phyloP scores from a whole-genome alignment of 2,329 filamentous ascomycete genomes.

The Penicillium frequentans region DNA sequence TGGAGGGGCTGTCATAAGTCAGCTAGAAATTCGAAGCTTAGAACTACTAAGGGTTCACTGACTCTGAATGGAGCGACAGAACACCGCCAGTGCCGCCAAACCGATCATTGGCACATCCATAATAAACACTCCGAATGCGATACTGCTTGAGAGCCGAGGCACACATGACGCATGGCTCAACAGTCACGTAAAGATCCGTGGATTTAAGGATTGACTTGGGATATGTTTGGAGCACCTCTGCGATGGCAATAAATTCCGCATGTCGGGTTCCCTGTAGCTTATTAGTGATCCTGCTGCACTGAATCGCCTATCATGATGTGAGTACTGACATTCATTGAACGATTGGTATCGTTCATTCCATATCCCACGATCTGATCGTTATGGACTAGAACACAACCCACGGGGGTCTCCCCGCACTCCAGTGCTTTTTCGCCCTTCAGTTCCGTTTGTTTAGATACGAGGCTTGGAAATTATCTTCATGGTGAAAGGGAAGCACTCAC shows the following conservation, averaged over 20 bases:
- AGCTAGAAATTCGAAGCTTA: slow-evolving; percentile 1
- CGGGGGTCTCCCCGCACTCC: slow-evolving; percentile 84
- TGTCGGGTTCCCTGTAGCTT: slow-evolving; percentile 82
- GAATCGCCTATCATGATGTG: neutral
- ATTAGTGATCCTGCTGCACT: neutral
- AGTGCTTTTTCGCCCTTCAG: slow-evolving; percentile 80
- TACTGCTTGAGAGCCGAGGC: slow-evolving; percentile 88
- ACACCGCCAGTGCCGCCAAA: slow-evolving; percentile 97
- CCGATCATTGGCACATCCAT: slow-evolving; percentile 92
- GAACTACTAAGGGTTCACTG: slow-evolving; percentile 19
- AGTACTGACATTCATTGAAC: slow-evolving; percentile 65
- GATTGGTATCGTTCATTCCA: slow-evolving; percentile 97
- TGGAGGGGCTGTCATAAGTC: slow-evolving; percentile 56
- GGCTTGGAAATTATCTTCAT: neutral
- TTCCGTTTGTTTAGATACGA: neutral
- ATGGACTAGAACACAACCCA: slow-evolving; percentile 91
- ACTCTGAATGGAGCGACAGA: slow-evolving; percentile 77
- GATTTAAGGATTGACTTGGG: slow-evolving; percentile 68
- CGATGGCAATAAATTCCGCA: slow-evolving; percentile 89
- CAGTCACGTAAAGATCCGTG: slow-evolving; percentile 88
- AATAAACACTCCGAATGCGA: slow-evolving; percentile 85
- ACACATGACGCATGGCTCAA: slow-evolving; percentile 99
- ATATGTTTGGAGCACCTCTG: slow-evolving; percentile 63
- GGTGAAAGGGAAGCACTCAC: slow-evolving; percentile 46
- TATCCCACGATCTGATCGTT: slow-evolving; percentile 75